These are phyloP conservation scores for Xylariales sp. DNA, from an alignment of 2,329 filamentous ascomycete genomes.

Conservation along the genomic window DNA sequence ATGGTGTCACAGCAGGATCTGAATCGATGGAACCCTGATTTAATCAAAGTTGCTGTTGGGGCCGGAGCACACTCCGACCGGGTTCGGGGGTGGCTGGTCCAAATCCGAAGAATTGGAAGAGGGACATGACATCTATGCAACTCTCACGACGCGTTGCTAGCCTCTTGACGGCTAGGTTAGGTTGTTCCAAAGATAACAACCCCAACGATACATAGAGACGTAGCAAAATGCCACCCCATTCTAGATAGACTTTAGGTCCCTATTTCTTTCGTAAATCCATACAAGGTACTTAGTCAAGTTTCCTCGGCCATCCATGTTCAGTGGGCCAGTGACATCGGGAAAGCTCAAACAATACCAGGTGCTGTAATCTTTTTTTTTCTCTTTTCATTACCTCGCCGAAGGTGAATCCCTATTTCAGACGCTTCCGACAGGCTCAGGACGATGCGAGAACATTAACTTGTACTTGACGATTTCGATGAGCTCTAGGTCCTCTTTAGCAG, in stretches of 20 bases:
- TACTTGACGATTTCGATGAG: conserved; percentile 88
- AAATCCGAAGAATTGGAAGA: not conserved
- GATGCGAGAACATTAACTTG: conserved; percentile 84
- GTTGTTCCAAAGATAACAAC: not conserved
- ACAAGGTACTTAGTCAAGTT: not conserved
- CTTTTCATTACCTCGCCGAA: not conserved
- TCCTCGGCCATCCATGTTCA: not conserved
- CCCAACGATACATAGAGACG: not conserved
- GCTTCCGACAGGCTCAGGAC: conserved; percentile 85
- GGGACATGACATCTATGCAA: not conserved
- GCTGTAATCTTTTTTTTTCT: not conserved
- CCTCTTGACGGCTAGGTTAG: not conserved
- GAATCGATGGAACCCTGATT: not conserved
- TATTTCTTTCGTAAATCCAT: not conserved
- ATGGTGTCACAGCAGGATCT: not conserved
- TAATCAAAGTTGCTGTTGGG: not conserved
- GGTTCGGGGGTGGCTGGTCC: not conserved
- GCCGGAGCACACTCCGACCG: not conserved
- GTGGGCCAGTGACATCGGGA: not conserved
- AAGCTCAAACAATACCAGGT: not conserved
- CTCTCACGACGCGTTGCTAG: not conserved
- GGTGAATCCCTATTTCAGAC: conserved; percentile 41
- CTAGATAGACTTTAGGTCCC: not conserved
- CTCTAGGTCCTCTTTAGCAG: conserved; percentile 71
- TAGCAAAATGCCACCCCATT: not conserved